Conservation (phyloP, 768 basidiomycete genomes). For the Hygrophorus russula region DNA sequence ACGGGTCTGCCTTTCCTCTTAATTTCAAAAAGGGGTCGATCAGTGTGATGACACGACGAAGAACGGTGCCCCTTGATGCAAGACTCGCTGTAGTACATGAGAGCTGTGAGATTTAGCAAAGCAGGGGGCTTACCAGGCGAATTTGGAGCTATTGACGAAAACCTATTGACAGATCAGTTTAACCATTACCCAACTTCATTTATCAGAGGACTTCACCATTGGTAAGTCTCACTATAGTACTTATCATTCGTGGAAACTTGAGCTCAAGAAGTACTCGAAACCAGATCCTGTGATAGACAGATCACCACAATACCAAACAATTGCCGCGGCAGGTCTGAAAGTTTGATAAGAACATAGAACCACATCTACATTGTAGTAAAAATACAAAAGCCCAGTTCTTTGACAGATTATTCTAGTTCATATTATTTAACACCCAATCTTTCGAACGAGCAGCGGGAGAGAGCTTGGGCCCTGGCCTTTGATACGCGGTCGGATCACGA, state of each 20-base stretch:
- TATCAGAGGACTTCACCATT: no score
- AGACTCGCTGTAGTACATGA: slow-evolving; percentile 47
- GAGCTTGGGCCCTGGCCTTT: slow-evolving; percentile 42
- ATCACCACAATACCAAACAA: no score
- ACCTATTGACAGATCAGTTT: slow-evolving; percentile 29
- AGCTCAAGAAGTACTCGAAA: no score
- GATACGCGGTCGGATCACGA: slow-evolving; percentile 51
- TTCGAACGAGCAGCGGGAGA: slow-evolving; percentile 41
- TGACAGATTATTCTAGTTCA: no score
- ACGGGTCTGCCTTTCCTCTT: slow-evolving; percentile 90
- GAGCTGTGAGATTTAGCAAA: neutral
- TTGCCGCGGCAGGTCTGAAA: no score
- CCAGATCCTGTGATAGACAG: no score
- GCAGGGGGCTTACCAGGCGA: slow-evolving; percentile 50
- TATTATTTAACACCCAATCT: neutral
- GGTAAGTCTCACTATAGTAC: no score
- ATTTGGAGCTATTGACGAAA: slow-evolving; percentile 63
- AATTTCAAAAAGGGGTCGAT: slow-evolving; percentile 85
- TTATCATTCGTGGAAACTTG: no score
- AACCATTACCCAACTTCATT: no score
- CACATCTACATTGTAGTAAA: no score
- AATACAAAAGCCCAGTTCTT: no score
- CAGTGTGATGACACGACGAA: slow-evolving; percentile 76
- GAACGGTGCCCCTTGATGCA: slow-evolving; percentile 95
- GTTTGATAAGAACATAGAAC: no score